These are phyloP conservation scores for Acephala macrosclerotiorum DNA, from an alignment of 2,329 filamentous ascomycete species.

Conservation along the genomic window DNA sequence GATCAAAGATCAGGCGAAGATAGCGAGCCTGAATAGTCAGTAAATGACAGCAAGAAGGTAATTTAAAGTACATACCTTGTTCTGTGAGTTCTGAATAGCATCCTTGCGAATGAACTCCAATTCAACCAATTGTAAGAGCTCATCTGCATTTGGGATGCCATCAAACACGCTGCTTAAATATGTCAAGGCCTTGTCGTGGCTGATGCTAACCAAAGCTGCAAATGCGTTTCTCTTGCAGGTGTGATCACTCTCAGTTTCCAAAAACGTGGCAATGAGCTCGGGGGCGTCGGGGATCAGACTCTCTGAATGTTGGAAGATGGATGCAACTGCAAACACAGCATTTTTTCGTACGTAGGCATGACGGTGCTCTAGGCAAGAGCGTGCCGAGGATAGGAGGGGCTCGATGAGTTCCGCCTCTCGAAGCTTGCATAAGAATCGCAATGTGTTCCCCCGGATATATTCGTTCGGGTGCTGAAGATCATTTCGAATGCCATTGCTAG, in stretches of 20 bases:
- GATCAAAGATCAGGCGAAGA: constrained; percentile 92
- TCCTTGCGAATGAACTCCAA: constrained; percentile 98
- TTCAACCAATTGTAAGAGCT: constrained; percentile 90
- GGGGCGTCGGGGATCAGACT: constrained; percentile 93
- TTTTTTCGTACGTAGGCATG: constrained; percentile 99
- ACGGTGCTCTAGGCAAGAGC: constrained; percentile 91
- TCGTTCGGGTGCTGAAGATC: constrained; percentile 98
- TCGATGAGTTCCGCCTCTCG: constrained; percentile 96
- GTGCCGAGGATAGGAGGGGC: constrained; percentile 89
- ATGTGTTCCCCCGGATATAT: constrained; percentile 97
- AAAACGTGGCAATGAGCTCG: constrained; percentile 88
- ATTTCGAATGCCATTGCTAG: constrained; percentile 95
- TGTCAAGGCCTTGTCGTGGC: constrained; percentile 88
- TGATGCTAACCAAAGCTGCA: constrained; percentile 87
- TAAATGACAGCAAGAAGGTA: constrained; percentile 19
- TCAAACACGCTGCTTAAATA: constrained; percentile 92
- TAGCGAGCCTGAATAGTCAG: constrained; percentile 75
- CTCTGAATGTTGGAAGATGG: constrained; percentile 90
- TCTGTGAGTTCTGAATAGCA: constrained; percentile 90
- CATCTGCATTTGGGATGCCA: constrained; percentile 91
- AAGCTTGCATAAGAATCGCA: constrained; percentile 96
- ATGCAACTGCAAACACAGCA: constrained; percentile 92
- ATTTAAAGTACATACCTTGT: constrained; percentile 70
- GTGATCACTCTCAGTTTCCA: constrained; percentile 88
- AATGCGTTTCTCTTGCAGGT: constrained; percentile 99